Evolutionary conservation across 768 basidiomycete genomes (phyloP), one percentile per base, ranked within the genome.

Genomic region (Leucocoprinus birnbaumii): DNA sequence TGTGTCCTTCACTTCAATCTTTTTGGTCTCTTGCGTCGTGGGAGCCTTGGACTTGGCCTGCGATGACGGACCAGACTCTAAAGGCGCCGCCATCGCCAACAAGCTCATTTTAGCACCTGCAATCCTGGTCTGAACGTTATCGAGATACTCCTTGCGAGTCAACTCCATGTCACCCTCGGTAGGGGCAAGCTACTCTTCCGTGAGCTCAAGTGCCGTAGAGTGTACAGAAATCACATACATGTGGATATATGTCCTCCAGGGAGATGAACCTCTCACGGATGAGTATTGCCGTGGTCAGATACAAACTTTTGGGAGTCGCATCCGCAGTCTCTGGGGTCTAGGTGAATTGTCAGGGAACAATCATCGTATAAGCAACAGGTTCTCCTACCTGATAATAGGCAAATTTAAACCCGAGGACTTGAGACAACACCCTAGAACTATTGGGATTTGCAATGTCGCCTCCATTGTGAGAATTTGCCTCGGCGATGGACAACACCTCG

Each of bases 331-430:
- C 87, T 24, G 77, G 66, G 19, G 27, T 56, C 38, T 66, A 50
- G 62, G 53, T 44, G 56, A 48, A 63, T 61, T 62, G 35, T 47
- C 38, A 51, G 43, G 54, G 18, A 42, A 38, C 38, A 19, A 34
- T 37, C 27, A 8, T 14, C 2, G 27, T 16, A 16, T 34, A 48
- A 18, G 53, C 70, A 49, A 48, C 82, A n/a, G n/a, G n/a, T n/a
- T 25, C 43, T 62, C 80, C 46, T 59, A 94, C 95, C 73, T 95
- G 88, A 69, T 96, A 95, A 66, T 87, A 86, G 8, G 82, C 79
- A 63, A 97, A 96, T 70, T 99, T 99, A 80, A 98, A 98, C n/a
- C 97, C 97, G 19, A 99, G 74, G 6, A 98, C 90, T 71, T 99
- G 94, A 13, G 92, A 87, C 53, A 91, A 72, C 19, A 91, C 87